Conservation (phyloP, 768 basidiomycete species). For the Piloderma croceum region DNA sequence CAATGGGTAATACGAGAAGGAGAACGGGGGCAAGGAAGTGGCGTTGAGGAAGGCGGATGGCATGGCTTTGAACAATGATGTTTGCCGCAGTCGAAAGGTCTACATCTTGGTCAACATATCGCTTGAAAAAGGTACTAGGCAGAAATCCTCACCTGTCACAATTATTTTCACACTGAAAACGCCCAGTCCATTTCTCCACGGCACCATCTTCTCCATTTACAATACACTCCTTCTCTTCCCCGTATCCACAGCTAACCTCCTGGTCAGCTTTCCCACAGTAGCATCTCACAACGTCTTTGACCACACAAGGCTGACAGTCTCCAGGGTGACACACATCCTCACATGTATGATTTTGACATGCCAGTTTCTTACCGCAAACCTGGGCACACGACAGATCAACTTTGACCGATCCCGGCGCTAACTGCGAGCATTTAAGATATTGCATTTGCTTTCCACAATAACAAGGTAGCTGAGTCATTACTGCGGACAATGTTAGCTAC, state of each 20-base stretch:
- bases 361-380: slow-evolving; percentile 40
- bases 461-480: slow-evolving; percentile 72
- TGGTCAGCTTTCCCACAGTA: slow-evolving; percentile 73
- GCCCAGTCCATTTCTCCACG: slow-evolving; percentile 67
- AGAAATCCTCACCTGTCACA: slow-evolving; percentile 49
- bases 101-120: slow-evolving; percentile 19
- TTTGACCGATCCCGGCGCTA: slow-evolving; percentile 19
- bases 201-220: too few species aligned
- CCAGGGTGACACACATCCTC: slow-evolving; percentile 69
- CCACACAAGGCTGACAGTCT: slow-evolving; percentile 59
- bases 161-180: slow-evolving; percentile 49
- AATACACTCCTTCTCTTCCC: slow-evolving; percentile 37
- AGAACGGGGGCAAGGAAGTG: slow-evolving; percentile 66
- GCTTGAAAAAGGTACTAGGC: slow-evolving; percentile 1
- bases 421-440: slow-evolving; percentile 52
- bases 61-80: slow-evolving; percentile 74
- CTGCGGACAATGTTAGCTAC: too few species aligned
- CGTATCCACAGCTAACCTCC: slow-evolving; percentile 61
- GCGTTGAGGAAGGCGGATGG: slow-evolving; percentile 60
- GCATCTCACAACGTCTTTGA: slow-evolving; percentile 53
- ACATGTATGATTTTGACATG: slow-evolving; percentile 73
- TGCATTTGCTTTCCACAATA: slow-evolving; percentile 64
- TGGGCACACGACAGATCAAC: slow-evolving; percentile 33
- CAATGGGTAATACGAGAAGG: slow-evolving; percentile 66
- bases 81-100: slow-evolving; percentile 67